phyloP scores from a whole-genome alignment of 805 yeast species.

The Barnettozyma salicaria region DNA sequence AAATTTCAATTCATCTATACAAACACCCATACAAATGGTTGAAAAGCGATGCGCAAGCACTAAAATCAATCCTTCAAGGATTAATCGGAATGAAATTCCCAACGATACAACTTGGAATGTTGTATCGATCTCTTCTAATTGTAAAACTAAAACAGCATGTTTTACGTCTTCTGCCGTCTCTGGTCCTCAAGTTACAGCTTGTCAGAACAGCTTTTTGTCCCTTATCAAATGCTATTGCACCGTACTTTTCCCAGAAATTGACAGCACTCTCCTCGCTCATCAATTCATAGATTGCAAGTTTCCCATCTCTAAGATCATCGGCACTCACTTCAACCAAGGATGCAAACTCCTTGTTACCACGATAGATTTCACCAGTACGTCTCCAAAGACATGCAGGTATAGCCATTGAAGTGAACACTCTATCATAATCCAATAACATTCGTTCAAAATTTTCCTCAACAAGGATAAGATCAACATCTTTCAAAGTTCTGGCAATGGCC shows the following conservation, averaged over 20 bases:
- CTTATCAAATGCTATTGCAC: constrained; percentile 92
- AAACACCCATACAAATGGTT: no score
- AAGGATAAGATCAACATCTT: constrained; percentile 83
- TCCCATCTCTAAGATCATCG: constrained; percentile 89
- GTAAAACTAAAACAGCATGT: constrained; percentile 94
- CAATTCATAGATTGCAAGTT: constrained; percentile 83
- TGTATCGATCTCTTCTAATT: constrained; percentile 84
- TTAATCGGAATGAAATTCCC: constrained; percentile 88
- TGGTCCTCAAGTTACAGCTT: constrained; percentile 79
- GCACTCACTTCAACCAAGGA: constrained; percentile 83
- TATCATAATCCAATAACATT: constrained; percentile 85
- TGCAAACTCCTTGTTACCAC: constrained; percentile 96
- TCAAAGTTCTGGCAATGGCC: constrained; percentile 83
- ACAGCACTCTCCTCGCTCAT: constrained; percentile 96
- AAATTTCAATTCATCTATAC: neutral
- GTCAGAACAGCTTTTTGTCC: constrained; percentile 94
- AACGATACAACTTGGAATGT: constrained; percentile 92
- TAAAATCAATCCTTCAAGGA: constrained; percentile 20
- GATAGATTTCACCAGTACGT: constrained; percentile 90
- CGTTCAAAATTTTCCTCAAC: constrained; percentile 94
- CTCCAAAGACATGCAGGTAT: constrained; percentile 97
- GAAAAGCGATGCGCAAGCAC: no score
- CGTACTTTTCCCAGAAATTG: constrained; percentile 96
- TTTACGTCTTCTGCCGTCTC: constrained; percentile 72
- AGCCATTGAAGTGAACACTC: constrained; percentile 96